Base-by-base conservation (phyloP, 768 basidiomycete genomes). In the Kockovaella imperatae region DNA sequence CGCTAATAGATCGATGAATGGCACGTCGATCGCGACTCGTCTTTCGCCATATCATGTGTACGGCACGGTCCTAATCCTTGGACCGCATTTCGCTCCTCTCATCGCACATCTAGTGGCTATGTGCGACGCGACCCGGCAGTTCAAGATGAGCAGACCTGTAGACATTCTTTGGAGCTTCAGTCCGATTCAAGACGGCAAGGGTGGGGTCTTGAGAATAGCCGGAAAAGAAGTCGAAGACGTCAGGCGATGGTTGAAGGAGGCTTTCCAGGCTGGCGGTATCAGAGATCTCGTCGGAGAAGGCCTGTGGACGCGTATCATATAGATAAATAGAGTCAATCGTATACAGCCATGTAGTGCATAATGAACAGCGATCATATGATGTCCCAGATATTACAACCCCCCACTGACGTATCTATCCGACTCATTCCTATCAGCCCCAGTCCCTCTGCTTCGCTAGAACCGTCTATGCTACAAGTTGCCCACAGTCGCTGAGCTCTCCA, bases 21-120 rank as follows among this genome's bases (percentile, higher is more conserved):
- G 64, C 64, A 42, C 78, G 80, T 28, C 77, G 4, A 77, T 87
- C 35, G 73, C 67, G 7, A 78, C 82, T 36, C 77, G 77, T 50
- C 75, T 95, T 46, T 75, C 74, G 7, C 88, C 89, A 2, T 96
- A 93, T 65, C 78, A 84, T 6, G 91, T 88, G 70, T 96, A 93
- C 69, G 89, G 87, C 17, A 90, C 82, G 55, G 70, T 93, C 17
- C 75, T 95, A 52, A 77, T 96, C 52, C 79, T 78, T 53, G 93
- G 91, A 3, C 83, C 84, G 0, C 68, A 76, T 47, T 74, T 82
- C 17, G 70, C 73, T 36, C 59, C 60, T 1, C 71, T 83, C 4
- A 73, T 84, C 26, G 47, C 64, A 1, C 67, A 75, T 40, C 73
- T 96, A 41, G 62, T 71, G 20, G 69, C 53, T 18, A 67, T 75